Evolutionary conservation across 2,329 filamentous ascomycete species (phyloP).

Genomic region (Passalora sequoiae): DNA sequence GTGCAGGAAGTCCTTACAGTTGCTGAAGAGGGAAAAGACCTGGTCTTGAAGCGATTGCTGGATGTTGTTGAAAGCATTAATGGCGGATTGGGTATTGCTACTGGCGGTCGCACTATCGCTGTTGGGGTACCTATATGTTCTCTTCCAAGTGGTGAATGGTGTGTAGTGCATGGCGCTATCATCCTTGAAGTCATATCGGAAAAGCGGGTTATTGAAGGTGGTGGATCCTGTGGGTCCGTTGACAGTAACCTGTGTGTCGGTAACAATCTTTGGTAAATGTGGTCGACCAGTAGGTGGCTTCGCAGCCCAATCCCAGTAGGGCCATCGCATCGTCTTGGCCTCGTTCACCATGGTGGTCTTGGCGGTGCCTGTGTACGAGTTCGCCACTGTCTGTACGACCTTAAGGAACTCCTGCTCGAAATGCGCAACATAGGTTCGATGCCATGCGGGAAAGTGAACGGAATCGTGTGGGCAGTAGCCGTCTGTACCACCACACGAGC

Average conservation of each 20-base stretch:
- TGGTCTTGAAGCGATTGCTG: constrained; percentile 24
- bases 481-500: constrained; percentile 17
- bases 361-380: constrained; percentile 13
- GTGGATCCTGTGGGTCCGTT: constrained; percentile 19
- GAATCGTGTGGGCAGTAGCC: constrained; percentile 28
- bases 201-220: constrained; percentile 27
- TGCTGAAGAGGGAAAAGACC: constrained; percentile 25
- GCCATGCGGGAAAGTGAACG: constrained; percentile 27
- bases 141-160: constrained; percentile 22
- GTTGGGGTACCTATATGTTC: constrained; percentile 25
- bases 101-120: constrained; percentile 17
- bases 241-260: constrained; percentile 21
- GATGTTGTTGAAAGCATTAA: constrained; percentile 17
- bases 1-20: constrained; percentile 22
- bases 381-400: constrained; percentile 18
- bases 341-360: constrained; percentile 16
- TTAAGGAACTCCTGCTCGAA: constrained; percentile 28
- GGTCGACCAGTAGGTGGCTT: constrained; percentile 12
- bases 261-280: constrained; percentile 21
- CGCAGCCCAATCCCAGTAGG: constrained; percentile 30
- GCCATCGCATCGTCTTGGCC: constrained; percentile 23
- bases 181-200: constrained; percentile 25
- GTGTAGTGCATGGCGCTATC: constrained; percentile 16
- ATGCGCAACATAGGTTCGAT: constrained; percentile 26
- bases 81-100: constrained; percentile 14